Evolutionary conservation across 2,329 filamentous ascomycete species (phyloP), one percentile per base, ranked within the genome.

Genomic region (Rasamsonia emersonii): DNA sequence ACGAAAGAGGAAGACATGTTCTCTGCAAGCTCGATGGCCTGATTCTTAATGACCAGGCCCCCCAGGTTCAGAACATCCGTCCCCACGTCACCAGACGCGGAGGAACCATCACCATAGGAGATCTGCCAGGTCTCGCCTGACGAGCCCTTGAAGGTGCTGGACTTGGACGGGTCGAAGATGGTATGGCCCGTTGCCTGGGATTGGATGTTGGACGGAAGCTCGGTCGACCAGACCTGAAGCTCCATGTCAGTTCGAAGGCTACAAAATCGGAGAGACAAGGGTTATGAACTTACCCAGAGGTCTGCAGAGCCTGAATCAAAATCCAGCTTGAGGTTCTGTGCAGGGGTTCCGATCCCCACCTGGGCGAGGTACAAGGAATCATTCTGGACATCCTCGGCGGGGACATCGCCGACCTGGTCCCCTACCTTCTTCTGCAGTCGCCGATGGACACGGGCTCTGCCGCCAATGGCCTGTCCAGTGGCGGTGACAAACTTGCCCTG

Each of bases 281-380:
- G 25, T 14, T 18, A 17, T 17, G n/a, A 30, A 40, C 64, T 44
- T 59, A 76, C 72, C 79, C 77, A 84, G 14, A 81, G 64, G 60
- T 84, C 80, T 13, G 77, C 69, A 8, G 76, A 81, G 13, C 79
- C 79, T 23, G 79, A 82, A 51, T 85, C 80, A 39, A 84, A 82
- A 47, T 82, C 71, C 9, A 83, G 54, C 41, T 67, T 68, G 25
- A 78, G 43, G 27, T 59, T 74, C 59, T 84, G 79, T 1, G 67
- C 55, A 10, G 79, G 79, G 2, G 71, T 78, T 17, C 81, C 81
- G 38, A 85, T 77, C 9, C 59, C 50, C 16, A 84, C 72, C 18
- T 72, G 65, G 28, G 71, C 77, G 14, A 83, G 67, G 49, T 83
- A 82, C 57, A 73, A 57, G 4, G 71, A 61, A 40, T 84, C 79